Evolutionary conservation across 495 filamentous ascomycete genomes (phyloP), one percentile per base, ranked within the genome.

Genomic region (Podospora australis): DNA sequence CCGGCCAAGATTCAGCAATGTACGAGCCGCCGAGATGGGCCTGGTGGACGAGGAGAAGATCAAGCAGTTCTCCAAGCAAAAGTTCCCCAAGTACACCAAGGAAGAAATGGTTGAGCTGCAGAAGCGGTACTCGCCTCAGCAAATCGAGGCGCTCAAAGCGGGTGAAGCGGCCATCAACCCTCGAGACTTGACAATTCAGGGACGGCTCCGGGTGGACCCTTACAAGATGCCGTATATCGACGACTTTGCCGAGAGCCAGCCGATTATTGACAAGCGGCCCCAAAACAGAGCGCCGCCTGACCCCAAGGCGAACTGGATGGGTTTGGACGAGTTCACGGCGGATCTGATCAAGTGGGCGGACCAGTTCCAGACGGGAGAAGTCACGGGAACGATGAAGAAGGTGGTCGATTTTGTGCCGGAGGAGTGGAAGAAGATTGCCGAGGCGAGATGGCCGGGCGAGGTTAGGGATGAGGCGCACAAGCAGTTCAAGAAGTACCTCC

Each of bases 91-190:
- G 4, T 96, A 94, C 70, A 81, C 82, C 3, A 64, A 71, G 38
- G 76, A 80, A 32, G 85, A 96, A 60, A 77, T 82, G 56, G 74
- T 70, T 13, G 55, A 66, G 13, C 74, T 97, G 29, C 55, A 63
- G 24, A 70, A 79, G 53, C 70, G 74, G 48, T 97, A 95, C 73
- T 85, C 86, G 5, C 76, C 83, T 11, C 77, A 82, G 51, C 92
- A 98, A 68, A 71, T 96, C 49, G 73, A 72, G n/a, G 87, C 89
- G 38, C 81, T 98, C 66, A 74, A 89, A 67, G 88, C 86, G 44
- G 92, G 85, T 50, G 92, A 98, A 67, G 73, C 76, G 8, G 80
- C 87, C 48, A 85, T 98, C 66, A 78, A 87, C 66, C 78, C 83
- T 13, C 68, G 77, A 49, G 88, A 98, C 66, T 65, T 97, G 60